Evolutionary conservation across 2,329 filamentous ascomycete genomes (phyloP), one percentile per base, ranked within the genome.

Genomic region (Kalaharituber pfeilii): DNA sequence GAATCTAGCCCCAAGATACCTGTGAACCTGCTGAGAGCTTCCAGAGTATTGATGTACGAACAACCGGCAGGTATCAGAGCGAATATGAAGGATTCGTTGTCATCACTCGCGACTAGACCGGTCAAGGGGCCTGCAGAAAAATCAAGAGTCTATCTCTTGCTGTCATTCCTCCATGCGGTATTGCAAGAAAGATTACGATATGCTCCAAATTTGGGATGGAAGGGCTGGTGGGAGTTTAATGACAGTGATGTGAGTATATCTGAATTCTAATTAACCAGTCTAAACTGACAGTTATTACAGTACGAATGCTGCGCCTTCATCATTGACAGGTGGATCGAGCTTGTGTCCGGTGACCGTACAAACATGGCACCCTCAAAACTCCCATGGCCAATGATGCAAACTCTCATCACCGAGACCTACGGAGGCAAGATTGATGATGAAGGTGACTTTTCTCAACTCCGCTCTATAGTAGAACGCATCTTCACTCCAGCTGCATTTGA

Each of bases 141-240:
- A 66, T 81, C 82, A 22, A 80, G 93, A 60, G 72, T 98, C 52
- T 96, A 98, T 66, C 75, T 98, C 49, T 73, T 98, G 50, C 76
- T 98, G 33, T 91, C 84, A 2, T 96, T 98, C 76, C 67, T 98
- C 63, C 91, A 98, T 67, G 93, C 91, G 5, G 88, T 98, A 33
- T 81, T 95, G 9, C 91, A 98, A 68, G 91, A 98, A 69, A 77
- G 93, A 63, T 73, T 98, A 59, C 83, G 91, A 59, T 98, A 98
- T 67, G 88, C 89, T 24, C 93, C 91, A 0, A 89, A 77, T 55
- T 73, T 98, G 53, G 91, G 91, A 57, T 98, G 91, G 91, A 95
- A 94, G 73, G 86, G 87, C 53, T 94, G 95, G 75, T 98, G 93
- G 91, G 93, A 98, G 70, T 98, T 98, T 69, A 98, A 98, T 67